A percentile compares a stretch with the other conserved stretches of the same genome.
Conservation (phyloP, 1,139 yeast species). For the Geotrichum reessii region DNA sequence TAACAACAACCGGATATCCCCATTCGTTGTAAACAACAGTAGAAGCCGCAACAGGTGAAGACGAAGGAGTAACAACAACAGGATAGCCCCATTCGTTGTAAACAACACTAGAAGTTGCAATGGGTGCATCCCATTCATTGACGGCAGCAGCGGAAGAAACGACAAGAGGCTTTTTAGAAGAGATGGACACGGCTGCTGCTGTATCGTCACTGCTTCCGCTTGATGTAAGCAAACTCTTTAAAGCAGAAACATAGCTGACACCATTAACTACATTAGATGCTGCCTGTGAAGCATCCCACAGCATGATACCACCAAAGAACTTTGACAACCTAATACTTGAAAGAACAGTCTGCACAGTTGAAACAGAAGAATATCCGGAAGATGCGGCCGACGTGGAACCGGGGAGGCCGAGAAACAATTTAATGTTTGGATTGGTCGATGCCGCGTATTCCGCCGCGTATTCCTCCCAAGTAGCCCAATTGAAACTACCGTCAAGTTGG, state of each 20-base stretch:
- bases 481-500: constrained; percentile 35
- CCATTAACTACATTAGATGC: constrained; percentile 48
- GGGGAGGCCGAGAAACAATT: constrained; percentile 65
- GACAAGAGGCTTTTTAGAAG: constrained; percentile 38
- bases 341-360: constrained; percentile 25
- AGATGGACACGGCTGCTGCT: constrained; percentile 43
- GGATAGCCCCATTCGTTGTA: neutral
- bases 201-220: constrained; percentile 40
- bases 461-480: constrained; percentile 72
- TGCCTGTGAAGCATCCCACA: constrained; percentile 92
- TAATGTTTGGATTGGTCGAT: constrained; percentile 55
- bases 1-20: neutral
- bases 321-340: constrained; percentile 21
- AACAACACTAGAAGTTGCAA: neutral
- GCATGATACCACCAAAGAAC: constrained; percentile 74
- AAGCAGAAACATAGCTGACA: constrained; percentile 40
- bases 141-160: constrained; percentile 10
- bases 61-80: neutral
- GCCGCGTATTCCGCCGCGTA: constrained; percentile 65
- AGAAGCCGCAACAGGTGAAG: neutral
- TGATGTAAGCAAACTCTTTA: constrained; percentile 39
- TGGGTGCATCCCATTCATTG: neutral
- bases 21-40: neutral
- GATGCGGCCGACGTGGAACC: constrained; percentile 63
- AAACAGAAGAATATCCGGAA: constrained; percentile 44